A percentile compares a stretch with the other conserved stretches of the same genome.
Conservation (phyloP, 139 green algal genomes). For the Mesotaenium endlicherianum region DNA sequence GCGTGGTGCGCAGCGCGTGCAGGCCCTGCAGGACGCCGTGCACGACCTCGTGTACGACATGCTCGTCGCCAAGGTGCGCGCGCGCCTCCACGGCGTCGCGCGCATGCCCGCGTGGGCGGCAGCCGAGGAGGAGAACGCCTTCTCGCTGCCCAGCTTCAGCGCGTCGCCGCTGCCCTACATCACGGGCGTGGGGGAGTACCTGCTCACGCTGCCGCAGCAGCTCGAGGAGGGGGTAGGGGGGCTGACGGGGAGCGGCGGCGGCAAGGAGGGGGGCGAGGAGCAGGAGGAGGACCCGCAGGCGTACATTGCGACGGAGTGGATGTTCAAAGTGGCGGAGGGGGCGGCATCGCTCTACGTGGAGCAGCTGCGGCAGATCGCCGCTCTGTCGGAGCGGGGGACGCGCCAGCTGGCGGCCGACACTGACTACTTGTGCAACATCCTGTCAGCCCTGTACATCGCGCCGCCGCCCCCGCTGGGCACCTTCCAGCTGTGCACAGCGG, state of each 20-base stretch:
- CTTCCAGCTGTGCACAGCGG: slow-evolving; percentile 41
- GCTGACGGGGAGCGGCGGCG: neutral
- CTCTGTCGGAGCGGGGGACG: slow-evolving; percentile 59
- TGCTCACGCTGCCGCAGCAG: slow-evolving; percentile 88
- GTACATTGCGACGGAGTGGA: slow-evolving; percentile 77
- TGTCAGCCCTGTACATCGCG: slow-evolving; percentile 75
- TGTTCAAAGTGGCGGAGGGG: slow-evolving; percentile 64
- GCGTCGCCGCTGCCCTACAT: slow-evolving; percentile 75
- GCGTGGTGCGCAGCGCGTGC: slow-evolving; percentile 17
- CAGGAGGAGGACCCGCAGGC: slow-evolving; percentile 51
- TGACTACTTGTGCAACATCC: slow-evolving; percentile 93
- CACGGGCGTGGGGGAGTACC: slow-evolving; percentile 74
- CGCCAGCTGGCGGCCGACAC: slow-evolving; percentile 84
- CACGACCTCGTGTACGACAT: slow-evolving; percentile 62
- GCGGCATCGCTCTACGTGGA: slow-evolving; percentile 52
- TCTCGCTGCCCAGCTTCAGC: slow-evolving; percentile 78
- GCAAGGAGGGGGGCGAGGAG: slow-evolving; percentile 23
- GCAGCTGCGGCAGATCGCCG: slow-evolving; percentile 58
- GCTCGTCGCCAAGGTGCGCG: slow-evolving; percentile 55
- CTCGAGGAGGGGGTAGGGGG: slow-evolving; percentile 61
- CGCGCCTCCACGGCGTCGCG: neutral
- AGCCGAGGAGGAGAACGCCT: slow-evolving; percentile 48
- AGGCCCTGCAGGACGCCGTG: slow-evolving; percentile 49
- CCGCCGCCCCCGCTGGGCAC: slow-evolving; percentile 68
- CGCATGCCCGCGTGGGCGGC: slow-evolving; percentile 24